phyloP scores from a whole-genome alignment of 2,329 filamentous ascomycete genomes.

The Zopfia rhizophila region DNA sequence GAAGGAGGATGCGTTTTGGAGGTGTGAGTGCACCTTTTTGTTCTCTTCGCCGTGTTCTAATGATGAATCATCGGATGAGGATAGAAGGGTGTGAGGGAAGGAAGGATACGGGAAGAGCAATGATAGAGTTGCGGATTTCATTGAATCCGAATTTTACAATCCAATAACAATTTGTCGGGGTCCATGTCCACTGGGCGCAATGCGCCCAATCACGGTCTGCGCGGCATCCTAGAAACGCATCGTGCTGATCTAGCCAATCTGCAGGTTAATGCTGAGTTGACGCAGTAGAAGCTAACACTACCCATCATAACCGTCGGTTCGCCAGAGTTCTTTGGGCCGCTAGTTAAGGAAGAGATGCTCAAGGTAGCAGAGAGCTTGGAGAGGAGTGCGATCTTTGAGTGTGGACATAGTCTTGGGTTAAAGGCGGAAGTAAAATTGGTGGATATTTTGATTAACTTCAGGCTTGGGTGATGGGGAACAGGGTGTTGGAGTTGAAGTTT shows the following conservation, averaged over 20 bases:
- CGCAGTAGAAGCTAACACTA: conserved; percentile 39
- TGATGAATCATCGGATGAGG: too few species aligned
- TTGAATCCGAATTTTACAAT: conserved; percentile 54
- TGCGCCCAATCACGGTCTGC: conserved; percentile 44
- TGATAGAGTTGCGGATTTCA: too few species aligned
- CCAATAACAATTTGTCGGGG: conserved; percentile 47
- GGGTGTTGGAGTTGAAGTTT: too few species aligned
- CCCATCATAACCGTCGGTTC: conserved; percentile 49
- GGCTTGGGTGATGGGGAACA: too few species aligned
- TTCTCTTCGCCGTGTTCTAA: too few species aligned
- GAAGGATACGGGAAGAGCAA: too few species aligned
- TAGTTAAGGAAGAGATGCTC: conserved; percentile 41
- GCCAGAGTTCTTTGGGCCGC: conserved; percentile 47
- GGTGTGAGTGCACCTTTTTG: too few species aligned
- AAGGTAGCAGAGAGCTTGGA: conserved; percentile 42
- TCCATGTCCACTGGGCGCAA: conserved; percentile 45
- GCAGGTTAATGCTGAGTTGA: conserved; percentile 39
- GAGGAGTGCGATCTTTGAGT: conserved; percentile 46
- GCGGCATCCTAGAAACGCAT: conserved; percentile 49
- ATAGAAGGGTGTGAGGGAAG: too few species aligned
- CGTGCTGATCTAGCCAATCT: conserved; percentile 46
- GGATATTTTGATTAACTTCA: conserved; percentile 17
- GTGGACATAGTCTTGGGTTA: conserved; percentile 46
- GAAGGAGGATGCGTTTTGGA: conserved; percentile 53
- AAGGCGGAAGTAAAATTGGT: conserved; percentile 24